Evolutionary conservation across 768 basidiomycete genomes (phyloP).

Genomic region (Mrakia hoshinonis): DNA sequence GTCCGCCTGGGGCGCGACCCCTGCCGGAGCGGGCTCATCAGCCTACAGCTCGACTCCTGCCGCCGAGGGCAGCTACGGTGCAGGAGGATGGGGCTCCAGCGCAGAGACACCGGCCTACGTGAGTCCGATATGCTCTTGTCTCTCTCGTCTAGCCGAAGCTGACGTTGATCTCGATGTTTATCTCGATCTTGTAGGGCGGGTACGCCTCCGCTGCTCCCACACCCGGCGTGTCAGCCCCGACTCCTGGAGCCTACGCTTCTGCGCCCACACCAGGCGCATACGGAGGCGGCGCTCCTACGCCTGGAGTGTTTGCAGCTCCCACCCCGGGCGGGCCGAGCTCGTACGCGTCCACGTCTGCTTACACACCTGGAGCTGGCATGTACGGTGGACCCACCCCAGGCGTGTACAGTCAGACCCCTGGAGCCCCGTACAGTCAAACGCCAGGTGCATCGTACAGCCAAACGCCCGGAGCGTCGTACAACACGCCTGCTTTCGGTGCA

Average conservation of each 20-base stretch:
- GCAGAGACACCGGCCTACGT: constrained; percentile 31
- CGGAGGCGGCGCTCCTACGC: constrained; percentile 43
- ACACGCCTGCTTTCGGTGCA: constrained; percentile 32
- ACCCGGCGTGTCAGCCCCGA: constrained; percentile 44
- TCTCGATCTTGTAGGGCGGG: constrained; percentile 33
- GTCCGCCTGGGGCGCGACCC: constrained; percentile 24
- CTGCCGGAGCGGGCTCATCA: constrained; percentile 22
- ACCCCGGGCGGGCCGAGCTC: constrained; percentile 40
- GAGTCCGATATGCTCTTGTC: constrained; percentile 30
- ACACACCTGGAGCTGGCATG: constrained; percentile 11
- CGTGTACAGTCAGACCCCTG: constrained; percentile 2
- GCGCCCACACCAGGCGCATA: constrained; percentile 40
- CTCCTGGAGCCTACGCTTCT: constrained; percentile 40
- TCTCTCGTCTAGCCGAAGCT: constrained; percentile 7
- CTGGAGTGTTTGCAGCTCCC: constrained; percentile 37
- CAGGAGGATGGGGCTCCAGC: constrained; percentile 29
- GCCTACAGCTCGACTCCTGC: constrained; percentile 1
- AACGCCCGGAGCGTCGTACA: constrained; percentile 4
- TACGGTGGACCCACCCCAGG: constrained; percentile 32
- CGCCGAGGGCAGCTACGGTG: background rate
- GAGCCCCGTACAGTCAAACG: background rate
- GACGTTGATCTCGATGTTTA: constrained; percentile 28
- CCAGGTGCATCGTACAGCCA: background rate
- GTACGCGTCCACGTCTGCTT: constrained; percentile 26
- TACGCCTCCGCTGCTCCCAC: constrained; percentile 43